Conservation (phyloP, 371 early-diverging fungal species). For the Cokeromyces recurvatus region DNA sequence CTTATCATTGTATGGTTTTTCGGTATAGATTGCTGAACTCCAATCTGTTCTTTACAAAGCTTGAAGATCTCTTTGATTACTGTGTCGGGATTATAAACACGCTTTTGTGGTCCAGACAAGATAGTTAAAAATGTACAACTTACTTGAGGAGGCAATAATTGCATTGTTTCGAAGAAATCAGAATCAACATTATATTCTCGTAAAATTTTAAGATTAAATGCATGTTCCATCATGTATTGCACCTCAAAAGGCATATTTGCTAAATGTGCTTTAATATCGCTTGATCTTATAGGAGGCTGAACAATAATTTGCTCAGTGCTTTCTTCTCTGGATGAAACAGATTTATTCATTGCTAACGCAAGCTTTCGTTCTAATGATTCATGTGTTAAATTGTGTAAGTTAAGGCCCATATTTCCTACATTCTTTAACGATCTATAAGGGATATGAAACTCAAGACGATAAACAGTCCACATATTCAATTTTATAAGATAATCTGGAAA, state of each 20-base stretch:
- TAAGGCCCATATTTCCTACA: no score
- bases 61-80: slow-evolving; percentile 5
- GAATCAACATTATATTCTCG: slow-evolving; percentile 37
- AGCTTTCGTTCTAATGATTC: slow-evolving; percentile 14
- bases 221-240: slow-evolving; percentile 41
- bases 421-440: slow-evolving; percentile 1
- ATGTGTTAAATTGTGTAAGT: slow-evolving; percentile 2
- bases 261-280: neutral
- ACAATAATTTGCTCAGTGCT: neutral
- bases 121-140: slow-evolving; percentile 22
- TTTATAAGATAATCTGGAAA: slow-evolving; percentile 6
- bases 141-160: slow-evolving; percentile 17
- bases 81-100: slow-evolving; percentile 30
- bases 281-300: neutral
- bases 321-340: neutral
- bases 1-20: slow-evolving; percentile 2
- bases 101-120: slow-evolving; percentile 21
- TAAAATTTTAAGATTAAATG: slow-evolving; percentile 25
- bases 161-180: slow-evolving; percentile 24
- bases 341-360: neutral
- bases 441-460: slow-evolving; percentile 23
- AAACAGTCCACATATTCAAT: slow-evolving; percentile 30
- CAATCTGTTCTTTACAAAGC: slow-evolving; percentile 1
- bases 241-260: slow-evolving; percentile 25
- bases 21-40: slow-evolving; percentile 7